Conservation (phyloP, 345 rosid genomes). For the Cochlearia excelsa region DNA sequence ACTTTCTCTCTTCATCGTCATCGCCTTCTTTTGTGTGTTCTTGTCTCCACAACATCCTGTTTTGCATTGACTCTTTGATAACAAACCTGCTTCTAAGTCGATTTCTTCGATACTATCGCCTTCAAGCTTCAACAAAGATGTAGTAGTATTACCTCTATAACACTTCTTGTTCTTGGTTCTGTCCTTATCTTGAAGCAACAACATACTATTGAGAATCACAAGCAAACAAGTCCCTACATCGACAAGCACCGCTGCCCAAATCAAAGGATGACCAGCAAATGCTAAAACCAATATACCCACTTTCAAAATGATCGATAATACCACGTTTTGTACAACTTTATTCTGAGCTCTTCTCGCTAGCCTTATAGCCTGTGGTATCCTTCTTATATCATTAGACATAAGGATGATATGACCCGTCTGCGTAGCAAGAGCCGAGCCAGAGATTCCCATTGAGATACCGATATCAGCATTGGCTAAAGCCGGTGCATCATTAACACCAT, state of each 20-base stretch:
- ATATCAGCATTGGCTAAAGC: slow-evolving; percentile 82
- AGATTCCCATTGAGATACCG: slow-evolving; percentile 91
- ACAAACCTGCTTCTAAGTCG: slow-evolving; percentile 38
- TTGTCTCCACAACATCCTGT: slow-evolving; percentile 22
- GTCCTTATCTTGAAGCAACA: slow-evolving; percentile 41
- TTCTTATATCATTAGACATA: slow-evolving; percentile 76
- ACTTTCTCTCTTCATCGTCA: not conserved
- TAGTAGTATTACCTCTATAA: slow-evolving; percentile 20
- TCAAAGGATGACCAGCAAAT: slow-evolving; percentile 67
- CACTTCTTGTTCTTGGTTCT: slow-evolving; percentile 24
- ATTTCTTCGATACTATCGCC: slow-evolving; percentile 15
- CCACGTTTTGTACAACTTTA: slow-evolving; percentile 66
- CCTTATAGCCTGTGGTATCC: slow-evolving; percentile 56
- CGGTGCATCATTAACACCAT: slow-evolving; percentile 85
- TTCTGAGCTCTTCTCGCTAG: slow-evolving; percentile 56
- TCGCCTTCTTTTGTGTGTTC: not conserved
- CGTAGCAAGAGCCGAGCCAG: slow-evolving; percentile 87
- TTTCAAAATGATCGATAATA: slow-evolving; percentile 59
- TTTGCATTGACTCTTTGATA: slow-evolving; percentile 22
- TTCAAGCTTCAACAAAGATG: slow-evolving; percentile 10
- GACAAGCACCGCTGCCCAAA: slow-evolving; percentile 92
- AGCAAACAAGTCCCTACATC: slow-evolving; percentile 87
- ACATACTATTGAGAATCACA: slow-evolving; percentile 83
- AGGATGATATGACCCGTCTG: slow-evolving; percentile 78
- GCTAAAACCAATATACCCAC: slow-evolving; percentile 63